Percentiles rank a stretch among this genome's conserved stretches.
Evolutionary conservation across 1,284 basidiomycete genomes (phyloP).

Genomic region (Pyrrhoderma noxium): DNA sequence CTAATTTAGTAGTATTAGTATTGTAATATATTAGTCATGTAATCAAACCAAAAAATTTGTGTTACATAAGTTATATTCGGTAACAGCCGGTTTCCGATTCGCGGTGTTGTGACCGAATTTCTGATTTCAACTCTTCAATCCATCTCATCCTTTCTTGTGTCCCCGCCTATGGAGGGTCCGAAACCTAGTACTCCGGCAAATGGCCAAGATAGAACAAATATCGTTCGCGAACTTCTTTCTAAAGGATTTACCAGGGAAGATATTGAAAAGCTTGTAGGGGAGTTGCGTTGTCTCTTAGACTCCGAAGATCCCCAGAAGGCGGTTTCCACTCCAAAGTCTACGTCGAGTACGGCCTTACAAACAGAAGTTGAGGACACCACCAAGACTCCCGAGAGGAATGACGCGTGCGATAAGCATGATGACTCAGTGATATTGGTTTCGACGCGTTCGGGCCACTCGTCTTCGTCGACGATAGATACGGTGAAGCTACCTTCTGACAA

Average conservation of each 20-base stretch:
- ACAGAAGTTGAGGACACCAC: too few species aligned
- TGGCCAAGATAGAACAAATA: constrained; percentile 34
- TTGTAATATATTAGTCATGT: constrained; percentile 4
- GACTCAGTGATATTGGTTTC: too few species aligned
- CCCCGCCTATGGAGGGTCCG: background rate
- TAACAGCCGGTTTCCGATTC: constrained; percentile 5
- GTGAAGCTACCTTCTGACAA: too few species aligned
- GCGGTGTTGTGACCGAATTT: constrained; percentile 14
- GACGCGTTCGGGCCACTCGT: too few species aligned
- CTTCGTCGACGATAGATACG: too few species aligned
- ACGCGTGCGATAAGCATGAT: too few species aligned
- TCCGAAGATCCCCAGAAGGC: constrained; percentile 31
- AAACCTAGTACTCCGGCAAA: background rate
- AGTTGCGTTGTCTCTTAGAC: constrained; percentile 68
- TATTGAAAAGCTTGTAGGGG: constrained; percentile 53
- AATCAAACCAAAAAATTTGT: background rate
- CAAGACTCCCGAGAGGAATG: too few species aligned
- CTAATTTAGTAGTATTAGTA: constrained; percentile 2
- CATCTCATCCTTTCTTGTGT: constrained; percentile 2
- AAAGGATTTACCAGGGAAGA: constrained; percentile 68
- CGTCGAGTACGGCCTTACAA: too few species aligned
- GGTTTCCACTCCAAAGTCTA: background rate
- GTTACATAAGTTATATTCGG: background rate
- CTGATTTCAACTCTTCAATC: background rate
- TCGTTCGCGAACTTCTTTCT: constrained; percentile 55